These are phyloP conservation scores for Pichia sp. DNA, from an alignment of 1,139 yeast species.

Conservation along the genomic window DNA sequence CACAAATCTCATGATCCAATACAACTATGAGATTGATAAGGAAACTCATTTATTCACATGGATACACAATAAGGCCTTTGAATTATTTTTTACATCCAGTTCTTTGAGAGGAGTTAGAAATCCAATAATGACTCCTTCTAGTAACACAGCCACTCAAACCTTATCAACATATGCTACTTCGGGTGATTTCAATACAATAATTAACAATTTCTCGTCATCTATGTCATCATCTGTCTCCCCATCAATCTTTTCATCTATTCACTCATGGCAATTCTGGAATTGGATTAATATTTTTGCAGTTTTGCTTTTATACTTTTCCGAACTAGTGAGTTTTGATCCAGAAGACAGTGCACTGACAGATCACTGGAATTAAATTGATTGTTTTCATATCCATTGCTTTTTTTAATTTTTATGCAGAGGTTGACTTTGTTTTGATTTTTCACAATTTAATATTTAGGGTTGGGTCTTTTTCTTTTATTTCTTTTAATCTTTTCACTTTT, in stretches of 20 bases:
- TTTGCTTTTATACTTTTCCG: slow-evolving; percentile 74
- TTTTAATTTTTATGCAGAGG: too few species aligned
- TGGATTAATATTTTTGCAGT: slow-evolving; percentile 91
- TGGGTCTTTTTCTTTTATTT: background rate
- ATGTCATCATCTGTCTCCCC: slow-evolving; percentile 1
- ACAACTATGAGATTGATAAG: slow-evolving; percentile 66
- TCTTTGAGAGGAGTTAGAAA: background rate
- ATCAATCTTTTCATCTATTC: slow-evolving; percentile 38
- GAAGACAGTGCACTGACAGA: slow-evolving; percentile 33
- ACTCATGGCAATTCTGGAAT: slow-evolving; percentile 95
- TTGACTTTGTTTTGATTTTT: background rate
- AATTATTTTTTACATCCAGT: slow-evolving; percentile 1
- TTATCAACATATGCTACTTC: background rate
- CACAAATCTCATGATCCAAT: slow-evolving; percentile 90
- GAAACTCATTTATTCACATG: slow-evolving; percentile 32
- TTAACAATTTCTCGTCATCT: background rate
- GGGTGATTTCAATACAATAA: background rate
- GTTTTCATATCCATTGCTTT: background rate
- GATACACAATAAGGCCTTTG: slow-evolving; percentile 18
- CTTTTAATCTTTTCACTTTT: background rate
- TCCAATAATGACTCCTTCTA: background rate
- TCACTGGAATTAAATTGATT: slow-evolving; percentile 27
- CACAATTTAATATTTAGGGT: background rate
- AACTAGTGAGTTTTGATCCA: slow-evolving; percentile 42
- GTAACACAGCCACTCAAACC: background rate